Evolutionary conservation across 1,284 basidiomycete species (phyloP), one percentile per base, ranked within the genome.

Genomic region (Malassezia slooffiae): DNA sequence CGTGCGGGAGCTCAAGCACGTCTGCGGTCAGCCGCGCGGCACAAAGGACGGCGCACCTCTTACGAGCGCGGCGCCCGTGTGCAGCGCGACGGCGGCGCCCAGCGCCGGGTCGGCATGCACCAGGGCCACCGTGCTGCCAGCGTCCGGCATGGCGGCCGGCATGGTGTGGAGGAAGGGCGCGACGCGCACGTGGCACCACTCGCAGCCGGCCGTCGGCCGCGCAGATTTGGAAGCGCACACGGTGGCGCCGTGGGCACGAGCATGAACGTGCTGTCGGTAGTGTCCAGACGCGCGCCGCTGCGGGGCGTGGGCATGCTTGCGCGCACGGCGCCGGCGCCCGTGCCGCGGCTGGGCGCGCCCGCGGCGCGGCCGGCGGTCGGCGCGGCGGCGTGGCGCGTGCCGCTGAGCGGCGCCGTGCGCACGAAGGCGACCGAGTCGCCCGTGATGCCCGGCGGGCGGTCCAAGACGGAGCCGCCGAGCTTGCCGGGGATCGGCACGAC

Each of bases 401-500:
- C n/a, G n/a, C n/a, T n/a, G n/a, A n/a, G n/a, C n/a, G n/a, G n/a
- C 26, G 19, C 36, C 27, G 16, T 8, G 36, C 27, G n/a, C 17
- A 3, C 22, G 2, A 17, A 8, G 24, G 24, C 9, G 10, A 3
- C 20, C 6, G 8, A 5, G 27, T 4, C 10, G 6, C 27, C 10
- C 10, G n/a, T n/a, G 4, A 5, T n/a, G 27, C 10, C 10, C 27
- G 10, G 27, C 13, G 10, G 10, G n/a, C n/a, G n/a, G n/a, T n/a
- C 24, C 24, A 26, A 26, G 24, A 6, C 12, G 7, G 24, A 26
- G 28, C 28, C 9, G 9, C 9, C 8, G 9, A 27, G 8, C 6
- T 15, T 43, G 16, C 23, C 35, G 5, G 35, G 40, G 22, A 19
- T 54, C 3, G 59, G 54, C 5, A 53, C 53, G 4, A 53, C 60